Evolutionary conservation across 352 stramenopile genomes (phyloP).

Genomic region (Pythium scleroteichum): DNA sequence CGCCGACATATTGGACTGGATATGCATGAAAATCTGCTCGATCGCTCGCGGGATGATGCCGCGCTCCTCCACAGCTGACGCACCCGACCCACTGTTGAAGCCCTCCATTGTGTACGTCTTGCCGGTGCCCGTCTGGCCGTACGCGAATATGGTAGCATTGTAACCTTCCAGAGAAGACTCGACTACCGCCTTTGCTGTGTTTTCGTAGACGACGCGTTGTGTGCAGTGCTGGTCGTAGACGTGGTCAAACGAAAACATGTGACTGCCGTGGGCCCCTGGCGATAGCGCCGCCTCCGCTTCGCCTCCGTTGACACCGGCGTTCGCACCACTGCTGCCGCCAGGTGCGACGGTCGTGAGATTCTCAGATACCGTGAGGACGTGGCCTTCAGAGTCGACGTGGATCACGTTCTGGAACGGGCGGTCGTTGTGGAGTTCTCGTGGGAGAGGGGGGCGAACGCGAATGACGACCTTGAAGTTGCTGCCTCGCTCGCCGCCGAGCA

Average conservation of each 20-base stretch:
- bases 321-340: slow-evolving; percentile 11
- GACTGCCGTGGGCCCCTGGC: slow-evolving; percentile 73
- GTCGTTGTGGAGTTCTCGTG: slow-evolving; percentile 87
- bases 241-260: slow-evolving; percentile 94
- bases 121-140: slow-evolving; percentile 89
- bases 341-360: slow-evolving; percentile 56
- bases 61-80: slow-evolving; percentile 77
- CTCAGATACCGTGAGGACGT: slow-evolving; percentile 89
- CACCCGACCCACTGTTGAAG: slow-evolving; percentile 83
- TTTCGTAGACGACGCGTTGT: slow-evolving; percentile 93
- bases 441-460: slow-evolving; percentile 85
- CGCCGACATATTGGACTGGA: slow-evolving; percentile 84
- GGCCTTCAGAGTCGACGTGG: slow-evolving; percentile 79
- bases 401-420: slow-evolving; percentile 91
- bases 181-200: slow-evolving; percentile 91
- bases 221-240: slow-evolving; percentile 92
- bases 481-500: slow-evolving; percentile 33
- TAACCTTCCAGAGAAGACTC: slow-evolving; percentile 92
- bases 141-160: slow-evolving; percentile 92
- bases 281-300: slow-evolving; percentile 11
- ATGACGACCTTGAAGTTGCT: slow-evolving; percentile 94
- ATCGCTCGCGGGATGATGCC: slow-evolving; percentile 98
- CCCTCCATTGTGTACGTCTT: slow-evolving; percentile 99
- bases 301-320: slow-evolving; percentile 2
- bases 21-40: slow-evolving; percentile 94